Percentiles rank a stretch among this genome's conserved stretches.
Conservation (phyloP, 2,329 filamentous ascomycete genomes). For the Aureobasidium sp. region DNA sequence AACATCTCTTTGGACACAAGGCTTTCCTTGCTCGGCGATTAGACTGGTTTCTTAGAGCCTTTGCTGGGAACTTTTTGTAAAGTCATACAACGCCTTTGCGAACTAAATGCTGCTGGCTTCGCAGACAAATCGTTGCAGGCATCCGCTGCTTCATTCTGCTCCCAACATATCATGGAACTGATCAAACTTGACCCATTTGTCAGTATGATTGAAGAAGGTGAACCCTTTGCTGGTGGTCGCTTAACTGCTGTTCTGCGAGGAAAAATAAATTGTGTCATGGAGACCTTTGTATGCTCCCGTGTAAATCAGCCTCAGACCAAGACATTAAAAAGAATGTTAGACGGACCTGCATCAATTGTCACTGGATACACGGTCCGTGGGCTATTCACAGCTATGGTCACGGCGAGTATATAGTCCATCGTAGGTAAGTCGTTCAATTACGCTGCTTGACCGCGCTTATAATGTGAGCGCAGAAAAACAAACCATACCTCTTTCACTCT, state of each 20-base stretch:
- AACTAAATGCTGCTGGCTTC: not conserved
- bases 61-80: not conserved
- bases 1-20: constrained; percentile 2
- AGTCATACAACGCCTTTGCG: not conserved
- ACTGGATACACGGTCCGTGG: too few relatives aligned
- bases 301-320: not conserved
- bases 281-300: not conserved
- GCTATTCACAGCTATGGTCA: too few relatives aligned
- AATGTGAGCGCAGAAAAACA: not conserved
- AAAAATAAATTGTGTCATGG: not conserved
- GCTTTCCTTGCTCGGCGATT: not conserved
- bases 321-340: not conserved
- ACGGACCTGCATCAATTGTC: not conserved
- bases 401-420: not conserved
- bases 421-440: not conserved
- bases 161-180: not conserved
- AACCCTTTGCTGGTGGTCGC: not conserved
- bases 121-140: not conserved
- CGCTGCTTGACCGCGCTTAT: not conserved
- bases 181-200: not conserved
- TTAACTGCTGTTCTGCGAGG: not conserved
- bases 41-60: not conserved
- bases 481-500: not conserved
- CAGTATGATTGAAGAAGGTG: not conserved
- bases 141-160: not conserved